These are phyloP conservation scores for Colletotrichum sp. DNA, from an alignment of 2,329 filamentous ascomycete species.

Conservation along the genomic window DNA sequence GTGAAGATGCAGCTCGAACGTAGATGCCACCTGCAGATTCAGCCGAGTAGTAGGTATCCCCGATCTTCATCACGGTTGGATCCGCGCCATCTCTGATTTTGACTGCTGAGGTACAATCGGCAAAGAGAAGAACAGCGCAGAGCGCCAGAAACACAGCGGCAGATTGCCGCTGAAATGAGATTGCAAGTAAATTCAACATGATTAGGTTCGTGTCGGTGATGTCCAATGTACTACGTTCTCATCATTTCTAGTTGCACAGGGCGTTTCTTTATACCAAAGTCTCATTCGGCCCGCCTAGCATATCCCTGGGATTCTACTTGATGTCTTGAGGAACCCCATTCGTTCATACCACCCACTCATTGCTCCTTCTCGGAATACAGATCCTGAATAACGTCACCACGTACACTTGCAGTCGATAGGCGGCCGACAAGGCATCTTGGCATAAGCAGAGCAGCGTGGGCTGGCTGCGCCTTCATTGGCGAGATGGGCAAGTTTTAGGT, in stretches of 20 bases:
- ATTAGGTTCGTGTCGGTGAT: neutral
- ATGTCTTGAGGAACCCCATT: neutral
- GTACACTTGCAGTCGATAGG: neutral
- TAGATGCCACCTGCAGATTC: conserved; percentile 25
- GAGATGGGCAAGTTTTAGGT: neutral
- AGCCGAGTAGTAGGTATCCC: conserved; percentile 26
- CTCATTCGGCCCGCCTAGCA: neutral
- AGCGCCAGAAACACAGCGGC: neutral
- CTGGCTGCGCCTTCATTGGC: neutral
- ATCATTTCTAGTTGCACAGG: neutral
- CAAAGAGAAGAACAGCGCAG: conserved; percentile 5
- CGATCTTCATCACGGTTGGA: conserved; percentile 24
- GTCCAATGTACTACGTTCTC: neutral
- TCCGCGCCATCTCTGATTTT: conserved; percentile 24
- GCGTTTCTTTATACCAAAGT: neutral
- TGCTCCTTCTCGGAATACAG: neutral
- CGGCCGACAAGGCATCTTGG: neutral
- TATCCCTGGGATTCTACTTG: neutral
- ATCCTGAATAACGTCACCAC: neutral
- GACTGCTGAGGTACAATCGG: conserved; percentile 1
- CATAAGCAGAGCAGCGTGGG: neutral
- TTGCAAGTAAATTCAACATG: neutral
- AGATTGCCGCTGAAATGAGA: neutral
- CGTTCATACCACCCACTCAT: neutral
- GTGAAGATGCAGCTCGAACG: conserved; percentile 21